A percentile compares a stretch with the other conserved stretches of the same genome.
phyloP scores from a whole-genome alignment of 805 yeast species.

The Alloascoidea hylecoeti region DNA sequence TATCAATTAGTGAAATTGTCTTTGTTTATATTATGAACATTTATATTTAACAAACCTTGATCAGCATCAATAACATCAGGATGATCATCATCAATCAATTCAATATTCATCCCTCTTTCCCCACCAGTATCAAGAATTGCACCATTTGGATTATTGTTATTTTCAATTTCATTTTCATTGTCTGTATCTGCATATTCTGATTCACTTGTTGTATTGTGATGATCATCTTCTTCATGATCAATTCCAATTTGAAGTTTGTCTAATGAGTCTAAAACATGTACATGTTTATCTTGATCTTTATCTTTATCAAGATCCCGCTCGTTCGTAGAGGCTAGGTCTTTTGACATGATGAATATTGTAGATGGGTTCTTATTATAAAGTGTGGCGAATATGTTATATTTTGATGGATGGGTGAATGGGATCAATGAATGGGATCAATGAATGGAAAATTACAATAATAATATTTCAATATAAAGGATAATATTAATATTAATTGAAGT shows the following conservation, averaged over 20 bases:
- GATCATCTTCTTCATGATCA: conserved; percentile 3
- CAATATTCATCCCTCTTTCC: conserved; percentile 6
- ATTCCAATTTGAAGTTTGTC: too few relatives aligned
- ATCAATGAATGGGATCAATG: too few relatives aligned
- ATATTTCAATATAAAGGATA: too few relatives aligned
- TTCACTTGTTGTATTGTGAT: conserved; percentile 1
- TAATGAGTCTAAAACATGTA: too few relatives aligned
- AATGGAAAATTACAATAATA: too few relatives aligned
- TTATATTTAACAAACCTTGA: conserved; percentile 21
- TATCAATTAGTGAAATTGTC: conserved; percentile 14
- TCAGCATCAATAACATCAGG: conserved; percentile 53
- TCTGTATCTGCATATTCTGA: conserved; percentile 1
- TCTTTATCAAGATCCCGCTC: too few relatives aligned
- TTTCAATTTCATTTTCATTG: neutral
- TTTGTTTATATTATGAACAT: conserved; percentile 11
- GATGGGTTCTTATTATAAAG: too few relatives aligned
- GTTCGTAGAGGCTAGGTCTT: neutral
- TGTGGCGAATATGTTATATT: too few relatives aligned
- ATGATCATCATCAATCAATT: conserved; percentile 10
- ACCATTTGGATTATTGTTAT: conserved; percentile 4
- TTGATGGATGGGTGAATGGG: too few relatives aligned
- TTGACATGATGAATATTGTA: conserved; percentile 4
- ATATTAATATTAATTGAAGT: too few relatives aligned
- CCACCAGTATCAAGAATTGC: conserved; percentile 8
- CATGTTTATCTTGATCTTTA: too few relatives aligned